Evolutionary conservation across 805 yeast species (phyloP).

Genomic region (Wickerhamiella azymoides): DNA sequence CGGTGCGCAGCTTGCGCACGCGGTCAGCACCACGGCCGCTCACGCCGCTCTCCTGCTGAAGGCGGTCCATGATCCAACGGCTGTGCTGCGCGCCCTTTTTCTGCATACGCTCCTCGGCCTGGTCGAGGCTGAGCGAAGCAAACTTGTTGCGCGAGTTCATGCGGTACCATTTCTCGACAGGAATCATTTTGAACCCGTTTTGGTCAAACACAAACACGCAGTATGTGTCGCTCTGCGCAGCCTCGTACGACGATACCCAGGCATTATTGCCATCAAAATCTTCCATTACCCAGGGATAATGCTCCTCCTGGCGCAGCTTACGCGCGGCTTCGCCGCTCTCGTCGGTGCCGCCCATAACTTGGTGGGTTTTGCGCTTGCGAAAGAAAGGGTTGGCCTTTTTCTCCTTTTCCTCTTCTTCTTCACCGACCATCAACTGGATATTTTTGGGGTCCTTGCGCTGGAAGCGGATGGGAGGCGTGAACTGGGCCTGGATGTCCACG

Average conservation of each 20-base stretch:
- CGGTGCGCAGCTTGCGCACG: constrained; percentile 19
- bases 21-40: constrained; percentile 9
- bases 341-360: constrained; percentile 61
- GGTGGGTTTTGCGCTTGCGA: constrained; percentile 64
- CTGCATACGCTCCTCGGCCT: constrained; percentile 91
- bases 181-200: constrained; percentile 83
- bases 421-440: constrained; percentile 51
- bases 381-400: constrained; percentile 31
- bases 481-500: constrained; percentile 58
- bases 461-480: constrained; percentile 69
- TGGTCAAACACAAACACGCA: constrained; percentile 68
- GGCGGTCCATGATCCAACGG: constrained; percentile 88
- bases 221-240: constrained; percentile 73
- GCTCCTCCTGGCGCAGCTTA: constrained; percentile 83
- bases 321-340: constrained; percentile 74
- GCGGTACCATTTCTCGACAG: constrained; percentile 85
- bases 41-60: constrained; percentile 28
- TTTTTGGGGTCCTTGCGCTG: constrained; percentile 91
- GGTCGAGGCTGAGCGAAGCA: constrained; percentile 87
- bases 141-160: constrained; percentile 89
- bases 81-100: constrained; percentile 55
- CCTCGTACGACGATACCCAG: constrained; percentile 93
- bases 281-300: constrained; percentile 96
- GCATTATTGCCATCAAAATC: constrained; percentile 90
- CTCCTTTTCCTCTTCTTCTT: constrained; percentile 10